Evolutionary conservation across 2,329 filamentous ascomycete genomes (phyloP).

Genomic region (Ophiostoma himal-ulmi): DNA sequence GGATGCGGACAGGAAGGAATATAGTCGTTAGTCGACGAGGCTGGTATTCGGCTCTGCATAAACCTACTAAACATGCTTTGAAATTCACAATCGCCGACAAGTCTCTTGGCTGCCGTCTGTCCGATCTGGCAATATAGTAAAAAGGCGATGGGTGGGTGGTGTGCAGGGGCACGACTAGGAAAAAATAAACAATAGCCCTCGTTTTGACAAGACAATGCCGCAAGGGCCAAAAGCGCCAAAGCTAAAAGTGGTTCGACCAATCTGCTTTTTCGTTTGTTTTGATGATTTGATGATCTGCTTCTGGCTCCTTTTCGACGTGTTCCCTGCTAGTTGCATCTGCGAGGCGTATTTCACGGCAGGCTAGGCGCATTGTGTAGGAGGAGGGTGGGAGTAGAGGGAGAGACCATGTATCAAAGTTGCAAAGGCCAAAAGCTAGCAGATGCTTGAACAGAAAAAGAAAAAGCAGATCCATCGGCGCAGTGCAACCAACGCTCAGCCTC

Average conservation of each 20-base stretch:
- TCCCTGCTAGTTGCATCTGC: conserved; percentile 11
- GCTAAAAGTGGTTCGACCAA: neutral
- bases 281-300: neutral
- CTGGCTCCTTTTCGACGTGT: neutral
- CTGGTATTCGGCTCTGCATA: neutral
- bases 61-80: neutral
- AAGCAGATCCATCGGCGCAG: conserved; percentile 10
- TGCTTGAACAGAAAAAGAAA: neutral
- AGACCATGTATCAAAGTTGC: too few relatives aligned
- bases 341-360: conserved; percentile 22
- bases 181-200: neutral
- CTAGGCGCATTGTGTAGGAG: conserved; percentile 20
- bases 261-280: neutral
- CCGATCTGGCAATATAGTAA: neutral
- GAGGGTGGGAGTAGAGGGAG: too few relatives aligned
- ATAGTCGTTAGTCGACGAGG: neutral
- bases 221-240: neutral
- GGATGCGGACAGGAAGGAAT: neutral
- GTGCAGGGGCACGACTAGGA: neutral
- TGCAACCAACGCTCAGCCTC: conserved; percentile 24
- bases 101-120: neutral
- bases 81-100: neutral
- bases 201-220: neutral
- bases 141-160: neutral
- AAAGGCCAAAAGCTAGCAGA: too few relatives aligned